Evolutionary conservation across 352 stramenopile species (phyloP).

Genomic region (Elongisporangium prolatum): DNA sequence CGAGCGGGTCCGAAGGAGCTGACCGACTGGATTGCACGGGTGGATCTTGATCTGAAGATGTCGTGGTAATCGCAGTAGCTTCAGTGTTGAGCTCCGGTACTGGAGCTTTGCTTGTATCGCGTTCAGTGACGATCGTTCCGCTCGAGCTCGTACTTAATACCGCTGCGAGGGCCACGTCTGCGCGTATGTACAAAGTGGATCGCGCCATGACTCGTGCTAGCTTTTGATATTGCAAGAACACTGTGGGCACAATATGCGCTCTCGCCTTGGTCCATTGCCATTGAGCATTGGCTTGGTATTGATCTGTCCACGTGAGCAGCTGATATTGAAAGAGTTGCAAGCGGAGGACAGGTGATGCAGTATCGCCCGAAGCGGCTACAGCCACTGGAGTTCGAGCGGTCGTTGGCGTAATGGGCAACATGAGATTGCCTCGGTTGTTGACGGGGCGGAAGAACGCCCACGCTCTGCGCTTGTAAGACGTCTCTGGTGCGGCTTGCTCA

Average conservation of each 20-base stretch:
- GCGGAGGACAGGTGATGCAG: slow-evolving; percentile 18
- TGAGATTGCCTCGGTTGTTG: slow-evolving; percentile 37
- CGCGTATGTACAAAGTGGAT: slow-evolving; percentile 28
- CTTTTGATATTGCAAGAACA: slow-evolving; percentile 69
- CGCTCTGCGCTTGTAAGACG: slow-evolving; percentile 21
- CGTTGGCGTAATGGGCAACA: slow-evolving; percentile 16
- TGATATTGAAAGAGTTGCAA: slow-evolving; percentile 61
- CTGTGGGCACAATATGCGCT: slow-evolving; percentile 25
- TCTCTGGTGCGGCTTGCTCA: not conserved
- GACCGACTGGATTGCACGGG: not conserved
- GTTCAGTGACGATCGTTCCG: not conserved
- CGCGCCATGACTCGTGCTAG: slow-evolving; percentile 18
- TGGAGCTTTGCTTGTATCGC: not conserved
- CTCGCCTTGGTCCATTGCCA: slow-evolving; percentile 35
- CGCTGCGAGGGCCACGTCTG: not conserved
- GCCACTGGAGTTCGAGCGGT: slow-evolving; percentile 1
- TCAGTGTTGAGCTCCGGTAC: not conserved
- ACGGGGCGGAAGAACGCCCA: slow-evolving; percentile 67
- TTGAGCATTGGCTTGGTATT: slow-evolving; percentile 46
- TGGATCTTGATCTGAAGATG: not conserved
- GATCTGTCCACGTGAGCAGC: slow-evolving; percentile 52
- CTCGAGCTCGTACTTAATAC: not conserved
- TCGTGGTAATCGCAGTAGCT: not conserved
- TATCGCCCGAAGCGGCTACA: not conserved
- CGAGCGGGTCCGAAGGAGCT: slow-evolving; percentile 9